phyloP scores from a whole-genome alignment of 306 rosid genomes.

The Begonia loranthoides region DNA sequence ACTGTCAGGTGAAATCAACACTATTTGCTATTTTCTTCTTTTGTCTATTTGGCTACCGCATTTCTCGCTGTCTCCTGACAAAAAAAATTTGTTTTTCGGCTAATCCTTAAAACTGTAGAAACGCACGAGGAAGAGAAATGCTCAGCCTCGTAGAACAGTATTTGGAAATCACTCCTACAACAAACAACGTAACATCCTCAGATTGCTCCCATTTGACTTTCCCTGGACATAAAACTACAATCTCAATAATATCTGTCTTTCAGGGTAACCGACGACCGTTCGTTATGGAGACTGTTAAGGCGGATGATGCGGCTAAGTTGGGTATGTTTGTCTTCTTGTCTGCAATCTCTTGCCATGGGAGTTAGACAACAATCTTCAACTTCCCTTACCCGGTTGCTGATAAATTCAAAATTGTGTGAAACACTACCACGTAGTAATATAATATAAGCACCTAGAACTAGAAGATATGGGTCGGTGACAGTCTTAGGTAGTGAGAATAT shows the following conservation, averaged over 20 bases:
- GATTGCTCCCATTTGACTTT: slow-evolving; percentile 6
- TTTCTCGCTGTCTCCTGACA: background rate
- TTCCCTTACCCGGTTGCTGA: background rate
- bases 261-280: slow-evolving; percentile 80
- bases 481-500: too few species aligned
- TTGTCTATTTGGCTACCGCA: background rate
- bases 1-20: slow-evolving; percentile 60
- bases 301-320: slow-evolving; percentile 81
- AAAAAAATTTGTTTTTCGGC: too few species aligned
- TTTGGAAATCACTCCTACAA: slow-evolving; percentile 60
- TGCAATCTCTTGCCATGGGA: background rate
- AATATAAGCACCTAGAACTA: too few species aligned
- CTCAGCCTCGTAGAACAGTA: slow-evolving; percentile 51
- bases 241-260: slow-evolving; percentile 8
- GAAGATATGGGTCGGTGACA: too few species aligned
- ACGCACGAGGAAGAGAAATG: slow-evolving; percentile 93
- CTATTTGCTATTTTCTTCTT: slow-evolving; percentile 1
- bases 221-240: background rate
- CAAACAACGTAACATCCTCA: slow-evolving; percentile 37
- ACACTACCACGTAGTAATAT: too few species aligned
- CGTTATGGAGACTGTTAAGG: slow-evolving; percentile 90
- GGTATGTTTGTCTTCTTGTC: slow-evolving; percentile 31
- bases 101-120: slow-evolving; percentile 36
- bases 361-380: background rate
- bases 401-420: background rate